Evolutionary conservation across 2,329 filamentous ascomycete genomes (phyloP).

Genomic region (Nakataea oryzae): DNA sequence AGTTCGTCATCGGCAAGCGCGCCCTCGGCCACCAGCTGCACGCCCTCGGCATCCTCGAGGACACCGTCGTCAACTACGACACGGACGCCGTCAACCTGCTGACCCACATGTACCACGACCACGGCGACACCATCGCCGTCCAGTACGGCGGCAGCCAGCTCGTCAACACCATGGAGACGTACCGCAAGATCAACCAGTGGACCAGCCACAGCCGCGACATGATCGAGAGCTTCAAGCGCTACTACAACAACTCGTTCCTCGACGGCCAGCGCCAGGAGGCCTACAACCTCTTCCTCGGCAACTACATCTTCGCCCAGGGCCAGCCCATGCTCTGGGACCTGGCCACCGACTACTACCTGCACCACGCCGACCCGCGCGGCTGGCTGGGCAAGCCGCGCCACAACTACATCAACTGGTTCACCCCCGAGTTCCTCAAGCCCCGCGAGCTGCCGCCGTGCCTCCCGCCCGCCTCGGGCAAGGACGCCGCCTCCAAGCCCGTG

Average conservation of each 20-base stretch:
- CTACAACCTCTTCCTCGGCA: slow-evolving; percentile 93
- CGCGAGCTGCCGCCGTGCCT: slow-evolving; percentile 43
- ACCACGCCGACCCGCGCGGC: slow-evolving; percentile 71
- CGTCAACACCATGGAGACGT: slow-evolving; percentile 98
- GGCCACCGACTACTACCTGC: slow-evolving; percentile 88
- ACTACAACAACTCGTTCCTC: slow-evolving; percentile 94
- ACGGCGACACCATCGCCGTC: slow-evolving; percentile 94
- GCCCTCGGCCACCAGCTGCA: slow-evolving; percentile 88
- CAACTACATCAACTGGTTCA: slow-evolving; percentile 87
- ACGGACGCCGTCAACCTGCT: slow-evolving; percentile 94
- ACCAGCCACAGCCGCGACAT: slow-evolving; percentile 95
- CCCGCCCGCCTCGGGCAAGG: slow-evolving; percentile 31
- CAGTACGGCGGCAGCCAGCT: slow-evolving; percentile 96
- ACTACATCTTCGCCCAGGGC: slow-evolving; percentile 80
- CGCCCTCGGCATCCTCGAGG: slow-evolving; percentile 76
- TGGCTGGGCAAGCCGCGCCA: slow-evolving; percentile 46
- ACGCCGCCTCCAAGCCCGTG: slow-evolving; percentile 27
- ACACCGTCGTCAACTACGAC: slow-evolving; percentile 74
- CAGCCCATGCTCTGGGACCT: slow-evolving; percentile 97
- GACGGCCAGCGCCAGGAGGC: slow-evolving; percentile 97
- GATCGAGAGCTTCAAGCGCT: slow-evolving; percentile 98
- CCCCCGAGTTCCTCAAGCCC: slow-evolving; percentile 57
- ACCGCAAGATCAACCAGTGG: slow-evolving; percentile 98
- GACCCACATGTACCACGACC: slow-evolving; percentile 96
- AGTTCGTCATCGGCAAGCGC: slow-evolving; percentile 94